Evolutionary conservation across 2,329 filamentous ascomycete genomes (phyloP).

Genomic region (Clarireedia hainanense): DNA sequence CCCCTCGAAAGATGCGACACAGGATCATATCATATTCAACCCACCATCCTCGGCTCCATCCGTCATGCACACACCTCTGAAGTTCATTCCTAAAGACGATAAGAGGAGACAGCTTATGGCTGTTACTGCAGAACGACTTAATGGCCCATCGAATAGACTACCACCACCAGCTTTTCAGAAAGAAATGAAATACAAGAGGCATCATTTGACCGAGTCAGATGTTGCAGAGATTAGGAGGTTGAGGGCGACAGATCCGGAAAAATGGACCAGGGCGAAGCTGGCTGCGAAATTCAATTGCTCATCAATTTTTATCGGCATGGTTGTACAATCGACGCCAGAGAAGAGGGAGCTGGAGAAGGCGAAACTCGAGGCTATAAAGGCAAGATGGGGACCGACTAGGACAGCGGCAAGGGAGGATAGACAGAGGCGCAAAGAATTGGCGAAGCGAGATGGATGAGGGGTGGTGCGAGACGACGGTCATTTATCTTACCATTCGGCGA

Average conservation of each 20-base stretch:
- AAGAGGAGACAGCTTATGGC: constrained; percentile 26
- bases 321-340: constrained; percentile 38
- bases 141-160: constrained; percentile 13
- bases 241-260: constrained; percentile 43
- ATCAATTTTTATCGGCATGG: constrained; percentile 50
- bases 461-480: background rate
- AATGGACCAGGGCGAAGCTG: constrained; percentile 47
- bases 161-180: constrained; percentile 21
- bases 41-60: constrained; percentile 46
- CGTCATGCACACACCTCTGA: constrained; percentile 58
- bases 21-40: constrained; percentile 47
- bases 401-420: constrained; percentile 48
- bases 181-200: constrained; percentile 18
- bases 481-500: too few relatives aligned
- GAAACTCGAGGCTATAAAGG: constrained; percentile 41
- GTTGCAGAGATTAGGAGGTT: constrained; percentile 53
- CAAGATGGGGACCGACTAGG: constrained; percentile 50
- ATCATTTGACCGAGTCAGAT: constrained; percentile 47
- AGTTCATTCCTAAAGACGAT: constrained; percentile 49
- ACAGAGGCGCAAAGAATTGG: constrained; percentile 38
- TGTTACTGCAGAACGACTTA: constrained; percentile 17
- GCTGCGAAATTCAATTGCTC: constrained; percentile 49
- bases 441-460: constrained; percentile 22
- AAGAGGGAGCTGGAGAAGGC: constrained; percentile 39
- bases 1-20: constrained; percentile 27